A percentile compares a stretch with the other conserved stretches of the same genome.
Conservation (phyloP, 371 early-diverging fungal species). For the Lichtheimia corymbifera region DNA sequence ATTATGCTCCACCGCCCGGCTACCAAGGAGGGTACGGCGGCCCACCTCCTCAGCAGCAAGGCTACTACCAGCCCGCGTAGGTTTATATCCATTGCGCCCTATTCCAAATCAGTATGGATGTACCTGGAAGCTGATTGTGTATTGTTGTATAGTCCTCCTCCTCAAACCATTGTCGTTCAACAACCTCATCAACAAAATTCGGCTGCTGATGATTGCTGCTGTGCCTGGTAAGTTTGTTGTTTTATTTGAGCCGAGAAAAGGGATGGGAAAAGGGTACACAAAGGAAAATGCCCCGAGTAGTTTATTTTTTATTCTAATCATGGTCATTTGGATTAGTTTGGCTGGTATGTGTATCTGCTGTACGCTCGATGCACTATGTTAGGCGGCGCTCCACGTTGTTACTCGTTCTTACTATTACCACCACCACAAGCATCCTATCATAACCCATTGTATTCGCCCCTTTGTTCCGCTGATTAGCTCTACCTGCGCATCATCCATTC, state of each 20-base stretch:
- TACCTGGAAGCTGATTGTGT: neutral
- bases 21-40: slow-evolving; percentile 8
- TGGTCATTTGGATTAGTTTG: slow-evolving; percentile 5
- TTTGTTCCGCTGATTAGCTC: no score
- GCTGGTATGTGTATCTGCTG: slow-evolving; percentile 23
- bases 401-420: neutral
- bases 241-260: neutral
- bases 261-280: neutral
- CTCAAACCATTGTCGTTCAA: slow-evolving; percentile 19
- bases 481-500: no score
- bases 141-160: slow-evolving; percentile 16
- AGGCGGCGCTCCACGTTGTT: neutral
- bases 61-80: slow-evolving; percentile 25
- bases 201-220: slow-evolving; percentile 20
- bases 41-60: slow-evolving; percentile 19
- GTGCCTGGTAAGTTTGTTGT: slow-evolving; percentile 19
- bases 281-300: neutral
- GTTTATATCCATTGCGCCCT: neutral
- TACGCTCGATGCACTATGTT: slow-evolving; percentile 19
- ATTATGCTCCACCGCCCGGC: slow-evolving; percentile 21
- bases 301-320: neutral
- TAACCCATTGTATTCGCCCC: no score
- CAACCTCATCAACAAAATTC: slow-evolving; percentile 20
- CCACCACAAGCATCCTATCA: no score
- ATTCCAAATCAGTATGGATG: neutral